Base-by-base conservation (phyloP, 345 rosid genomes). In the Camelina laxa region DNA sequence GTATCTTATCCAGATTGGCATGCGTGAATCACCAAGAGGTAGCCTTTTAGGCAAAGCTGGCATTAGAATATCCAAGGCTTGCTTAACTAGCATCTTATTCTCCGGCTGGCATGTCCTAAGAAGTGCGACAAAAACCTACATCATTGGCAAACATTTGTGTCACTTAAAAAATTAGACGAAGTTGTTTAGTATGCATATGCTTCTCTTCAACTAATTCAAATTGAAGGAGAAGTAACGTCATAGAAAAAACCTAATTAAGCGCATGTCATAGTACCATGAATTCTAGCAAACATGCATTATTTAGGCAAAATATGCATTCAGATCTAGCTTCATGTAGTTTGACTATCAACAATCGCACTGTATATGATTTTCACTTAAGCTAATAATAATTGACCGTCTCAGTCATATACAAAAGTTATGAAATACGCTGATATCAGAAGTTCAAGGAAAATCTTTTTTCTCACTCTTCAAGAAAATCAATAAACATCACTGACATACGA, bases 1-100 rank as follows among this genome's bases (percentile, higher is more conserved):
- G 82, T 92, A 92, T 83, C 97, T 82, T 79, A 95, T 95, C 99
- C 99, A 95, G 70, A 92, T 90, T 48, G 99, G 99, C 99, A 95
- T 95, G 55, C 96, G 96, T 80, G 97, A 90, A 82, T 95, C 97
- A 59, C 94, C 98, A 75, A 80, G 89, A 79, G 99, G 99, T 59
- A 95, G 86, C 82, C 99, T 89, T 79, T 86, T 85, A 14, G 99
- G 99, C 72, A 95, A 85, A 24, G 99, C 97, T 45, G 99, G 99
- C 98, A 95, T 95, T 65, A 95, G 82, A 70, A 95, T 95, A 80
- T 95, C 99, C 81, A 95, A 88, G 33, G 99, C 99, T 86, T 92
- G 99, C 88, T 92, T 95, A 76, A 95, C 99, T 80, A 92, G 76
- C 87, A 92, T 81, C 83, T 92, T 95, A 75, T 95, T 95, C 86